Percentiles rank a stretch among this genome's conserved stretches.
phyloP scores from a whole-genome alignment of 129 eudicot genomes.

The Artemisia annua region DNA sequence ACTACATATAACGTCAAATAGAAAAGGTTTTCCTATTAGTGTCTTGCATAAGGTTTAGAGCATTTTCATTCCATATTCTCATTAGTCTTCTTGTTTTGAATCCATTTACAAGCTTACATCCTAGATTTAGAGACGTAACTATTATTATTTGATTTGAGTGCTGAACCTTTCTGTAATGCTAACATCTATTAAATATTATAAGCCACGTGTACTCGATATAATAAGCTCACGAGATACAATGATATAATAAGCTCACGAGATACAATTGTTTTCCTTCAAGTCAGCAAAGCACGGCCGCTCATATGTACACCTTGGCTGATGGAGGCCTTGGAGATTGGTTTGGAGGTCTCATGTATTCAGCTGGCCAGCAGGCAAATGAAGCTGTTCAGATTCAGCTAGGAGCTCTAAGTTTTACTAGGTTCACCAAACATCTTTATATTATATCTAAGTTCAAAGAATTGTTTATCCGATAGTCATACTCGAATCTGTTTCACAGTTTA shows the following conservation, averaged over 20 bases:
- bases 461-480: constrained; percentile 11
- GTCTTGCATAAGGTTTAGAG: no score
- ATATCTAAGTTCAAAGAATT: not conserved
- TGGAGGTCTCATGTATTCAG: constrained; percentile 70
- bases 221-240: no score
- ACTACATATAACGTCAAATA: no score
- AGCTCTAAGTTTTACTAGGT: constrained; percentile 96
- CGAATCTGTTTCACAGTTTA: constrained; percentile 51
- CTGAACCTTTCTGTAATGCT: not conserved
- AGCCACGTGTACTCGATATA: constrained; percentile 19
- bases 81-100: not conserved
- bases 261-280: constrained; percentile 29
- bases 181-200: not conserved
- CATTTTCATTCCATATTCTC: no score
- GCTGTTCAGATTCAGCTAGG: constrained; percentile 91
- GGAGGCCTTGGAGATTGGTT: constrained; percentile 83
- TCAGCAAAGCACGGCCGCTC: constrained; percentile 57
- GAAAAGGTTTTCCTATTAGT: no score
- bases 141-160: not conserved
- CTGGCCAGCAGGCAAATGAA: constrained; percentile 94
- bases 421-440: constrained; percentile 1
- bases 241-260: no score
- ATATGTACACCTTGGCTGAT: constrained; percentile 76
- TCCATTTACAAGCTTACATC: not conserved
- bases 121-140: not conserved